Evolutionary conservation across 2,329 filamentous ascomycete species (phyloP).

Genomic region (Penicillium sp.): DNA sequence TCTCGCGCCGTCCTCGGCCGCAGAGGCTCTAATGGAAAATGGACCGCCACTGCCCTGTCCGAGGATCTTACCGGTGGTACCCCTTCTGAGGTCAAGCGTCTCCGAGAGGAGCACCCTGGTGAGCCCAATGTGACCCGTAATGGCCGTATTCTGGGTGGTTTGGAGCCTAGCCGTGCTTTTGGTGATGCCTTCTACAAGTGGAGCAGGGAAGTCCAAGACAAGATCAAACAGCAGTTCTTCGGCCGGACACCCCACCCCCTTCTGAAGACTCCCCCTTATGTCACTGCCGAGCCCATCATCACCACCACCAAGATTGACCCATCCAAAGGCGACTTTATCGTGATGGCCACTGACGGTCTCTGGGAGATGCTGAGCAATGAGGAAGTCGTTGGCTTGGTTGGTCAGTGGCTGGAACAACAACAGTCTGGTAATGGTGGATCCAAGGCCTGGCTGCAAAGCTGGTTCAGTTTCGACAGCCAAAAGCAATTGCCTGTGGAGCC

Average conservation of each 20-base stretch:
- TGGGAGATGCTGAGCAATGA: constrained; percentile 99
- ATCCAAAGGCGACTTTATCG: constrained; percentile 89
- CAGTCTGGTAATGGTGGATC: constrained; percentile 44
- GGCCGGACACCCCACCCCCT: constrained; percentile 77
- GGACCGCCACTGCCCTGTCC: constrained; percentile 87
- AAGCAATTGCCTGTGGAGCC: constrained; percentile 78
- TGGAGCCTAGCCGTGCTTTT: constrained; percentile 93
- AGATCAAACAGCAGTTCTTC: constrained; percentile 85
- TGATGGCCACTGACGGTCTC: constrained; percentile 93
- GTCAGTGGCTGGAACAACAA: constrained; percentile 92
- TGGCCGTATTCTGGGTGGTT: constrained; percentile 85
- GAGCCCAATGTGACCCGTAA: constrained; percentile 88
- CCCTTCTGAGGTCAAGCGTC: constrained; percentile 78
- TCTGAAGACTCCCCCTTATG: constrained; percentile 91
- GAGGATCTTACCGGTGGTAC: constrained; percentile 94
- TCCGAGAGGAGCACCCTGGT: constrained; percentile 85
- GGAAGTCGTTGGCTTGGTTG: constrained; percentile 94
- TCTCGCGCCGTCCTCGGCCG: constrained; percentile 93
- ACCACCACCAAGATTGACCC: constrained; percentile 93
- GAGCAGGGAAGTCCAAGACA: constrained; percentile 81
- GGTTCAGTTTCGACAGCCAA: constrained; percentile 62
- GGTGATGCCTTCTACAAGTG: constrained; percentile 98
- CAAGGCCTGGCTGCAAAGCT: constrained; percentile 73
- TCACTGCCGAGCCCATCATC: constrained; percentile 93
- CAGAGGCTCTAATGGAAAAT: constrained; percentile 78